phyloP scores from a whole-genome alignment of 2,329 filamentous ascomycete species.

The Coleophoma cylindrospora region DNA sequence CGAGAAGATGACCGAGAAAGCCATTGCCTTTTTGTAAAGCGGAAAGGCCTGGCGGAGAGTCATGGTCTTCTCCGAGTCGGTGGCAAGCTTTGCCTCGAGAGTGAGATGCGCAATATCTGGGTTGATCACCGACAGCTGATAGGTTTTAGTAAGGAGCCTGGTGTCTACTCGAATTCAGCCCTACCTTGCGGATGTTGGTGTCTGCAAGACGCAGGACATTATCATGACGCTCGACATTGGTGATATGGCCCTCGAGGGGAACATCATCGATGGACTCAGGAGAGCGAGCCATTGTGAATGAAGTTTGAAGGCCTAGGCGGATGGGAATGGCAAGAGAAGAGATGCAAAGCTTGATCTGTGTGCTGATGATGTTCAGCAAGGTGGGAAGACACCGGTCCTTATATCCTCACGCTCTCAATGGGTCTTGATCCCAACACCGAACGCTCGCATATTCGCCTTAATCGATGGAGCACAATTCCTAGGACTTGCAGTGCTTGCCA shows the following conservation, averaged over 20 bases:
- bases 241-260: neutral
- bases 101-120: neutral
- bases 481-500: too few species aligned
- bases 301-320: too few species aligned
- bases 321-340: neutral
- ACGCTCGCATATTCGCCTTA: too few species aligned
- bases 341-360: too few species aligned
- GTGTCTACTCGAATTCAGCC: neutral
- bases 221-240: neutral
- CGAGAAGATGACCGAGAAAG: constrained; percentile 30
- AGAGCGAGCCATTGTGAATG: too few species aligned
- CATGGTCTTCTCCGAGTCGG: constrained; percentile 13
- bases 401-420: too few species aligned
- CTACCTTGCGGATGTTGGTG: neutral
- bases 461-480: too few species aligned
- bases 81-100: constrained; percentile 7
- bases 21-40: constrained; percentile 15
- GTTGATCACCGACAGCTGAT: neutral
- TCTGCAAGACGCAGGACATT: neutral
- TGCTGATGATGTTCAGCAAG: too few species aligned
- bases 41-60: constrained; percentile 9
- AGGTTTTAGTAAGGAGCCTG: neutral
- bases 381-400: too few species aligned
- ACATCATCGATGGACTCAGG: too few species aligned
- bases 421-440: too few species aligned